Evolutionary conservation across 106 monocot genomes (phyloP).

Genomic region (Allium fistulosum): DNA sequence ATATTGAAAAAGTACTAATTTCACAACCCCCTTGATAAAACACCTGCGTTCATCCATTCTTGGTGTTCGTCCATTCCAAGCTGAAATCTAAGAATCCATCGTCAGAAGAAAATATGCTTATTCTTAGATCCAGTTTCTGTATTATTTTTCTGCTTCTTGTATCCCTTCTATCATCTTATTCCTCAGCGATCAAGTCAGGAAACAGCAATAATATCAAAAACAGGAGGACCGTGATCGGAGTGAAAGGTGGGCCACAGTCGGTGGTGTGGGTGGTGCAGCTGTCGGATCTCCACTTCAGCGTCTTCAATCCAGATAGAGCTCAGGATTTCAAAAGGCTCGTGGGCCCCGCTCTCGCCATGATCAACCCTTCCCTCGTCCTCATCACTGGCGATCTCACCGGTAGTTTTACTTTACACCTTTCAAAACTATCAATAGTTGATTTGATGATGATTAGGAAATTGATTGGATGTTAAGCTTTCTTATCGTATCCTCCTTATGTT

Average conservation of each 20-base stretch:
- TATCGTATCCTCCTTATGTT: too few relatives aligned
- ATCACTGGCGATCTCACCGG: conserved; percentile 99
- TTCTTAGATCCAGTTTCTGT: too few relatives aligned
- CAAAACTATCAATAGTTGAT: too few relatives aligned
- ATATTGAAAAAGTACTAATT: too few relatives aligned
- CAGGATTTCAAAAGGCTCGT: conserved; percentile 56
- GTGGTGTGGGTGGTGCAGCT: conserved; percentile 61
- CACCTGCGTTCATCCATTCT: too few relatives aligned
- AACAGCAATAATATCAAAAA: not conserved
- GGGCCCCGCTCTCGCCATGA: conserved; percentile 65
- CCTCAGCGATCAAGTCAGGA: not conserved
- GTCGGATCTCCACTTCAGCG: conserved; percentile 97
- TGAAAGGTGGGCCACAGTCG: conserved; percentile 4
- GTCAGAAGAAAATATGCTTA: too few relatives aligned
- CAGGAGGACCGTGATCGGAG: conserved; percentile 2
- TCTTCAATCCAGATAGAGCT: conserved; percentile 85
- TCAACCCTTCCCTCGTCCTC: conserved; percentile 89
- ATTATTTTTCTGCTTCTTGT: too few relatives aligned
- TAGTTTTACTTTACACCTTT: not conserved
- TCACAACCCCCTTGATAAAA: too few relatives aligned
- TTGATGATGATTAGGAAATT: too few relatives aligned
- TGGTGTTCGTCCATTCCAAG: too few relatives aligned
- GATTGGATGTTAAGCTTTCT: too few relatives aligned
- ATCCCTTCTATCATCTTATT: not conserved
- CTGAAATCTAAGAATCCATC: too few relatives aligned